phyloP scores from a whole-genome alignment of 1,284 basidiomycete species.

The Ustilago vetiveriae region DNA sequence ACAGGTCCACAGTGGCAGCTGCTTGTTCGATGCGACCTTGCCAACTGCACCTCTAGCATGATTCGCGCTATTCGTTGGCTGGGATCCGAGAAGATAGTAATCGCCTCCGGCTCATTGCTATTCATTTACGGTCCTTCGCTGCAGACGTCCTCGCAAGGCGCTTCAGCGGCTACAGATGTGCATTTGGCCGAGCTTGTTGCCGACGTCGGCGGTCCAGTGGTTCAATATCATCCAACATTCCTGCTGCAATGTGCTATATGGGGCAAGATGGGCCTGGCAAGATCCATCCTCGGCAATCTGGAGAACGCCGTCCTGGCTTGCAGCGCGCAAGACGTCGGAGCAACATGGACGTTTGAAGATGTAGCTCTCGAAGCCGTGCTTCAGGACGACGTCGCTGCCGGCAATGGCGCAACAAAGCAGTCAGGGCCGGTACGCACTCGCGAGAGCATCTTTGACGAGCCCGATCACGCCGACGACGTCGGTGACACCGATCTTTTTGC shows the following conservation, averaged over 20 bases:
- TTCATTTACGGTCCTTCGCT: constrained; percentile 32
- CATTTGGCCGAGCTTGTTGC: constrained; percentile 40
- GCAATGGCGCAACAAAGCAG: not conserved
- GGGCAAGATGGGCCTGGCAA: constrained; percentile 37
- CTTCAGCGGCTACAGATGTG: not conserved
- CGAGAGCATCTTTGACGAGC: constrained; percentile 34
- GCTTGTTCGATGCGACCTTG: constrained; percentile 18
- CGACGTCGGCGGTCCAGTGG: constrained; percentile 33
- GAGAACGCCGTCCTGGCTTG: constrained; percentile 20
- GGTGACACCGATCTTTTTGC: constrained; percentile 10
- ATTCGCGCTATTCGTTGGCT: constrained; percentile 39
- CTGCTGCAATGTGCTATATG: constrained; percentile 44
- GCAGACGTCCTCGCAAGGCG: not conserved
- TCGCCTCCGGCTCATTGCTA: constrained; percentile 37
- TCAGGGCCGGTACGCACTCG: not conserved
- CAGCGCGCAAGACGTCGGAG: constrained; percentile 16
- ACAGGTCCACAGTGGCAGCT: constrained; percentile 15
- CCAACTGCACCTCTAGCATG: constrained; percentile 25
- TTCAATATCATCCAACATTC: constrained; percentile 47
- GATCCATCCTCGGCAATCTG: constrained; percentile 33
- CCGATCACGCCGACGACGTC: not conserved
- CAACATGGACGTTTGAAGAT: constrained; percentile 33
- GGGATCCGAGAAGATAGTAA: constrained; percentile 20
- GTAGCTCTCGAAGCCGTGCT: constrained; percentile 20
- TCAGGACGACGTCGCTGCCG: not conserved